Conservation (phyloP, 2,329 filamentous ascomycete species). For the Ascocoryne sarcoides region DNA sequence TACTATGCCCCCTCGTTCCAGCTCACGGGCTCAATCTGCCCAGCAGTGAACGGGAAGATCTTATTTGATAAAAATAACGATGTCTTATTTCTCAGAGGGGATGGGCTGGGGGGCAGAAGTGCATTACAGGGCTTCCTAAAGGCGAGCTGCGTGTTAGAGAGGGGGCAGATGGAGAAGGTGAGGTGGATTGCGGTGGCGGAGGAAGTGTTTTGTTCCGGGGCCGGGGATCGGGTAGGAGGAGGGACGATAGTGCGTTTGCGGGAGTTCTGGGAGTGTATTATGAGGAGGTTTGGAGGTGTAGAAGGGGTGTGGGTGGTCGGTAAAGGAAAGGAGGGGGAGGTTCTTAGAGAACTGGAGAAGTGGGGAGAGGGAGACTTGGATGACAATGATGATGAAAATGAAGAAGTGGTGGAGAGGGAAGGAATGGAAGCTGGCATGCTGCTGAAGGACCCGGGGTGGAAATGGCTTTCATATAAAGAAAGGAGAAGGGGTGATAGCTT, state of each 20-base stretch:
- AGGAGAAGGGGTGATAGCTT: conserved; percentile 3
- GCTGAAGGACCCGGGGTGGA: background rate
- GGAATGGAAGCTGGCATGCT: background rate
- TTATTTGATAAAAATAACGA: background rate
- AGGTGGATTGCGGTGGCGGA: conserved; percentile 10
- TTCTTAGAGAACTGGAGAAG: background rate
- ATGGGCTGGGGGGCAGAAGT: background rate
- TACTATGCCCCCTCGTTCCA: conserved; percentile 10
- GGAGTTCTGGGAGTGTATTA: conserved; percentile 15
- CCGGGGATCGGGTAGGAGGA: conserved; percentile 2
- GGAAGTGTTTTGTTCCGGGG: conserved; percentile 11
- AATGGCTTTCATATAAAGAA: background rate
- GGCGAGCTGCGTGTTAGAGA: background rate
- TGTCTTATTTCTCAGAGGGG: background rate
- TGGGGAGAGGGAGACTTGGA: background rate
- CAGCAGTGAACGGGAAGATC: background rate
- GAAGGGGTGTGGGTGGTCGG: conserved; percentile 10
- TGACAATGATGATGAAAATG: background rate
- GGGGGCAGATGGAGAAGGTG: conserved; percentile 1
- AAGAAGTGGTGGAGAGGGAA: background rate
- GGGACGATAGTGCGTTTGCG: conserved; percentile 3
- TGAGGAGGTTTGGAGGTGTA: conserved; percentile 7
- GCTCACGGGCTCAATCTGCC: conserved; percentile 1
- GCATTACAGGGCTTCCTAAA: background rate
- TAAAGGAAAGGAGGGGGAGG: conserved; percentile 1